Base-by-base conservation (phyloP, 768 basidiomycete genomes). In the Kwoniella dendrophila region DNA sequence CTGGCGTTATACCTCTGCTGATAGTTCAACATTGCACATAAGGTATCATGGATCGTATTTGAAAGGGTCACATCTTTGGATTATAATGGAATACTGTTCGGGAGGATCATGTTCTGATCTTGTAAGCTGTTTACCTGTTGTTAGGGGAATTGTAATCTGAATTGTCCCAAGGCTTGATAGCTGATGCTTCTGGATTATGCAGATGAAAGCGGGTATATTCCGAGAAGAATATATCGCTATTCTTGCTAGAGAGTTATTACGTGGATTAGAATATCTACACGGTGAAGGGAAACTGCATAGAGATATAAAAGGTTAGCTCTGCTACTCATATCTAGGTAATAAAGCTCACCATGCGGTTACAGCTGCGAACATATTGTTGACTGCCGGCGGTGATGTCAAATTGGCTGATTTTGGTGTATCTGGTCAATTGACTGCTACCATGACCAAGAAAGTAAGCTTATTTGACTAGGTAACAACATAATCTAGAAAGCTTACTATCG, bases 151-250 rank as follows among this genome's bases (percentile, higher is more conserved):
- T 18, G 32, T 34, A n/a, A n/a, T n/a, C n/a, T n/a, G n/a, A n/a
- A n/a, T n/a, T n/a, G n/a, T n/a, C n/a, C 34, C 16, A 16, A 16
- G 24, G 8, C 33, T 6, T 27, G 11, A 6, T 26, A n/a, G 16
- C 43, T 47, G 26, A 48, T 36, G 20, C 12, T 43, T 43, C 41
- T n/a, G 41, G 12, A 14, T 43, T 11, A 12, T n/a, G n/a, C 56
- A 97, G 93, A 94, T 99, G 91, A 98, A 98, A 82, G 91, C 95
- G 1, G 96, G 96, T 12, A 90, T 92, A 2, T 97, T 99, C 80
- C 84, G 91, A 66, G 96, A 99, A 82, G 96, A 99, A 75, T 97
- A 99, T 73, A 98, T 99, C 68, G 96, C 95, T 6, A 98, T 98
- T 77, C 90, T 99, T 70, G 86, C 92, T 47, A 86, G 90, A 49